A percentile compares a stretch with the other conserved stretches of the same genome.
These are phyloP conservation scores for Mucor racemosus DNA, from an alignment of 371 early-diverging fungal species.

Conservation along the genomic window DNA sequence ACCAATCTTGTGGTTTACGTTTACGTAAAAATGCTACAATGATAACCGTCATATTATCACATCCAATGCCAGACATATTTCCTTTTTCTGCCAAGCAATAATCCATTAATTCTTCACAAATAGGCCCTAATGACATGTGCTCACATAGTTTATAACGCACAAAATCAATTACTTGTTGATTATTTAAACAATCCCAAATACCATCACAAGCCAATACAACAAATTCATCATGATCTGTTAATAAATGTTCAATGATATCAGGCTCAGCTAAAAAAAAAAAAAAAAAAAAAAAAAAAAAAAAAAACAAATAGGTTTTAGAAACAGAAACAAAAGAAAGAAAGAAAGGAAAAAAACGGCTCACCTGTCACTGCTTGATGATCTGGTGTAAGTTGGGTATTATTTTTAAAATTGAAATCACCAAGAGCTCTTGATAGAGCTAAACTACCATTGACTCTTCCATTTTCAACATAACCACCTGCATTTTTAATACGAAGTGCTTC, in stretches of 20 bases:
- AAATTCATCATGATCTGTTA: slow-evolving; percentile 84
- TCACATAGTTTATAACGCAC: slow-evolving; percentile 66
- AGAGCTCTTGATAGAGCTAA: slow-evolving; percentile 92
- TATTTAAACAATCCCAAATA: slow-evolving; percentile 93
- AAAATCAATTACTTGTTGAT: slow-evolving; percentile 84
- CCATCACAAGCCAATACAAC: slow-evolving; percentile 95
- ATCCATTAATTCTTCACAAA: slow-evolving; percentile 88
- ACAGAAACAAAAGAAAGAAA: too few species aligned
- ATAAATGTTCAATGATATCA: slow-evolving; percentile 67
- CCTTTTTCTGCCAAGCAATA: slow-evolving; percentile 80
- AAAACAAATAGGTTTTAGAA: too few species aligned
- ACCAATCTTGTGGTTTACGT: slow-evolving; percentile 69
- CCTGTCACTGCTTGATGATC: slow-evolving; percentile 91
- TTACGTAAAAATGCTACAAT: slow-evolving; percentile 84
- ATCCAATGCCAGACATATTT: slow-evolving; percentile 85
- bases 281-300: too few species aligned
- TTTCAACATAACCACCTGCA: slow-evolving; percentile 94
- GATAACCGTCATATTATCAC: slow-evolving; percentile 96
- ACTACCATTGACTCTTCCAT: slow-evolving; percentile 95
- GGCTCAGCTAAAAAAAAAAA: slow-evolving; percentile 64
- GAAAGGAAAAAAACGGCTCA: slow-evolving; percentile 13
- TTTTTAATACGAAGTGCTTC: slow-evolving; percentile 79
- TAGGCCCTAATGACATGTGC: slow-evolving; percentile 50
- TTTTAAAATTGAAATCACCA: slow-evolving; percentile 95
- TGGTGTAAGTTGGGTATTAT: slow-evolving; percentile 68